Base-by-base conservation (phyloP, 805 yeast genomes). In the Lipomyces lipofer region DNA sequence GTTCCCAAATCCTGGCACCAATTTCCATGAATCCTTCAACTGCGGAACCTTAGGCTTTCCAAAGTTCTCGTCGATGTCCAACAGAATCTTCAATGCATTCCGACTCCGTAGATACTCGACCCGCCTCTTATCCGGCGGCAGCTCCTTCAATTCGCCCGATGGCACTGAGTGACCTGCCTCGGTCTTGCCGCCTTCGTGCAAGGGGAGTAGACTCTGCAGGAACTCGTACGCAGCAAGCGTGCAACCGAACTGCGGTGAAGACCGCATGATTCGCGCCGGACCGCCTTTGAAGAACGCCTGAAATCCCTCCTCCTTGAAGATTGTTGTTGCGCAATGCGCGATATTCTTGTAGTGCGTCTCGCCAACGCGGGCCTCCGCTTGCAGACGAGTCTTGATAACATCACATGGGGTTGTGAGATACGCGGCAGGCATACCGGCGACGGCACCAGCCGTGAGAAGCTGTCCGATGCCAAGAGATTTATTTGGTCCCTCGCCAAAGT, bases 371-470 rank as follows among this genome's bases (percentile, higher is more conserved):
- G 88, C 78, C 69, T 84, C 95, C 56, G 89, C 84, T 74, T 92
- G 99, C 60, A 92, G 75, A 71, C 98, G 84, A 2, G 99, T 92
- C 75, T 92, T 92, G 65, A 94, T 87, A 46, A 92, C 98, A 76
- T 92, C 99, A 66, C 89, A 90, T 1, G 99, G 99, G 0, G 99
- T 92, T 1, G 99, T 92, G 62, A 91, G 75, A 70, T 86, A 92
- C 9, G 98, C 98, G 28, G 98, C 95, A 8, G 99, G 99, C 76
- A 95, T 89, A 68, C 98, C 99, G 12, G 99, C 98, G 60, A 91
- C 69, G 9, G 96, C 97, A 71, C 99, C 99, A 57, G 95, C 81
- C 3, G 81, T 69, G 56, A 92, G 79, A 61, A 94, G 75, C 71
- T 92, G 96, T 86, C 92, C 84, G 27, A 95, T 82, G 59, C 82